These are phyloP conservation scores for Pythium sp. DNA, from an alignment of 352 stramenopile genomes.

Conservation along the genomic window DNA sequence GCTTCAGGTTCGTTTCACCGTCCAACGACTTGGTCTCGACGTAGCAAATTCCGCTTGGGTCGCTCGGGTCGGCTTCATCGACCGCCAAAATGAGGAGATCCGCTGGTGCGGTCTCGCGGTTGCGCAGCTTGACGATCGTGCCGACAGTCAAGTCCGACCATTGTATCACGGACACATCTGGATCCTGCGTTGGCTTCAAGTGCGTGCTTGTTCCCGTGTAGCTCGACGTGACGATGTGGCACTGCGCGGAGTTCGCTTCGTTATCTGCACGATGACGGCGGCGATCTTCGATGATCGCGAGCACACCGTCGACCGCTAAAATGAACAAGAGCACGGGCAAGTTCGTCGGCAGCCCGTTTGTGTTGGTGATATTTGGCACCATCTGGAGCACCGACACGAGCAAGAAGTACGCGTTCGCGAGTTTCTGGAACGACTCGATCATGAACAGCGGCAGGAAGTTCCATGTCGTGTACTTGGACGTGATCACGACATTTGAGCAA, in stretches of 20 bases:
- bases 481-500: conserved; percentile 88
- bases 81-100: conserved; percentile 85
- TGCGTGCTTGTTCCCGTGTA: conserved; percentile 36
- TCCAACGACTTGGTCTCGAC: conserved; percentile 89
- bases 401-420: conserved; percentile 93
- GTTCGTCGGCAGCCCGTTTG: conserved; percentile 72
- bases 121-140: conserved; percentile 75
- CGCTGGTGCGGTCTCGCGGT: conserved; percentile 76
- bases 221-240: conserved; percentile 49
- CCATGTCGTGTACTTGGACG: conserved; percentile 89
- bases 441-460: conserved; percentile 90
- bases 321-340: conserved; percentile 87
- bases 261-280: conserved; percentile 75
- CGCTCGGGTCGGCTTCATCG: conserved; percentile 55
- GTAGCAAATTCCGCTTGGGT: conserved; percentile 78
- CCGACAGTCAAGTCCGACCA: conserved; percentile 83
- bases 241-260: conserved; percentile 76
- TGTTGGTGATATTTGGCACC: conserved; percentile 84
- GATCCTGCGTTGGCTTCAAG: conserved; percentile 32
- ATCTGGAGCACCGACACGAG: conserved; percentile 85
- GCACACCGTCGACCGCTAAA: conserved; percentile 82
- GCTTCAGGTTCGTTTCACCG: conserved; percentile 90
- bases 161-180: conserved; percentile 46
- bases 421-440: conserved; percentile 77
- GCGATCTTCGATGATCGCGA: conserved; percentile 85